Evolutionary conservation across 2,329 filamentous ascomycete species (phyloP), one percentile per base, ranked within the genome.

Genomic region (Sporothrix pallida): DNA sequence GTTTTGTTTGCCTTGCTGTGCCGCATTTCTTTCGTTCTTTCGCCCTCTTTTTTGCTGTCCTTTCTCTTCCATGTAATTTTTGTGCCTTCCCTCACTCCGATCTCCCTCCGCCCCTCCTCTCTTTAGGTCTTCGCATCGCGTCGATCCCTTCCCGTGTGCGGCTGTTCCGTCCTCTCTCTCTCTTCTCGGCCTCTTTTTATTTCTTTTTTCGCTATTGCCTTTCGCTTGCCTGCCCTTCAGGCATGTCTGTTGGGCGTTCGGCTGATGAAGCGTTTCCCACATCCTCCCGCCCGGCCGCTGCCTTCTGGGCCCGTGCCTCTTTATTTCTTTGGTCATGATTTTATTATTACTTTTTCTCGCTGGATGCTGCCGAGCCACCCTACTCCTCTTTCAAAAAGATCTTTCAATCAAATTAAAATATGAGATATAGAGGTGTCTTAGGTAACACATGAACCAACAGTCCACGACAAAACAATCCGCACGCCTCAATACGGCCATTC

Each of bases 321-420:
- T 26, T 5, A 23, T 48, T 60, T 52, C 5, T 63, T 63, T 71
- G 31, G 31, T 37, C 20, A 20, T 72, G 26, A 6, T 48, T 58
- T 10, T 46, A 26, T 31, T 58, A 2, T 37, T 48, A 12, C 3
- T 17, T 58, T n/a, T 26, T 26, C 23, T 58, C 23, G 12, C 63
- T 67, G 15, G 63, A 48, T 67, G 23, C 44, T 67, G 44, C 63
- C 44, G 63, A 50, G 46, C 63, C 63, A 50, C 44, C 63, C 20
- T 71, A 37, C 42, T 26, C n/a, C 60, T 56, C 31, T 20, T 58
- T 54, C 20, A 12, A 6, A 2, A 20, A 31, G 63, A 12, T 17
- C 10, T 10, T 10, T 48, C 8, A 42, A 13, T 48, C 26, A 54
- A 37, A 52, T 31, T 4, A 54, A 31, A 31, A 54, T 4, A 50